Percentiles rank a stretch among this genome's conserved stretches.
Conservation (phyloP, 768 basidiomycete species). For the Lentinula sp. region DNA sequence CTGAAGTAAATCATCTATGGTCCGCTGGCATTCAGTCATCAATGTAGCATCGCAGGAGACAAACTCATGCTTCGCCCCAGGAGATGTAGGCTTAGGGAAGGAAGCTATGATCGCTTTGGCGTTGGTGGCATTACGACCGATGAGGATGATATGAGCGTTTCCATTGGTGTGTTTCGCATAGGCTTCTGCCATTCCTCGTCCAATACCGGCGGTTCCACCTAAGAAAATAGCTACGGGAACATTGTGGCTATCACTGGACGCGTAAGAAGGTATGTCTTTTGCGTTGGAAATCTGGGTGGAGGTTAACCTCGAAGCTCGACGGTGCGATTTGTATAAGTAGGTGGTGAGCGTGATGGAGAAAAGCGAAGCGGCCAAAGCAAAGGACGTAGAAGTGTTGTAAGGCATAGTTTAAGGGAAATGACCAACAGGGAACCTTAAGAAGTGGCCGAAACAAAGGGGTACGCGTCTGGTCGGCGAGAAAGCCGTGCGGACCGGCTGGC, state of each 20-base stretch:
- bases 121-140: conserved; percentile 24
- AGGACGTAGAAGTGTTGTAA: no score
- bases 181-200: conserved; percentile 23
- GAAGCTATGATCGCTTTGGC: conserved; percentile 23
- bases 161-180: conserved; percentile 27
- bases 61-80: conserved; percentile 21
- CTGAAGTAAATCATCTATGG: conserved; percentile 16
- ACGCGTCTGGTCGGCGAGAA: no score
- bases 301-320: neutral
- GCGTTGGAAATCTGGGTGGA: neutral
- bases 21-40: conserved; percentile 24
- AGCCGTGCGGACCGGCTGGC: no score
- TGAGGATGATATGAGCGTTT: conserved; percentile 28
- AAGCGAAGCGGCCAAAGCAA: neutral
- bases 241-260: neutral
- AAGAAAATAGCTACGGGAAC: conserved; percentile 9
- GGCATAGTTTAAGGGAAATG: no score
- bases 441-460: no score
- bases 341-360: neutral
- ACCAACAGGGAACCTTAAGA: no score
- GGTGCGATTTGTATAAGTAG: neutral
- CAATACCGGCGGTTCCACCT: conserved; percentile 14
- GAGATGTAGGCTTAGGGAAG: conserved; percentile 17
- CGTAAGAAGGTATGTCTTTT: neutral
- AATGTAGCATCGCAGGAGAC: conserved; percentile 24